Conservation (phyloP, 2,329 filamentous ascomycete species). For the Pestalotiopsis sp. region DNA sequence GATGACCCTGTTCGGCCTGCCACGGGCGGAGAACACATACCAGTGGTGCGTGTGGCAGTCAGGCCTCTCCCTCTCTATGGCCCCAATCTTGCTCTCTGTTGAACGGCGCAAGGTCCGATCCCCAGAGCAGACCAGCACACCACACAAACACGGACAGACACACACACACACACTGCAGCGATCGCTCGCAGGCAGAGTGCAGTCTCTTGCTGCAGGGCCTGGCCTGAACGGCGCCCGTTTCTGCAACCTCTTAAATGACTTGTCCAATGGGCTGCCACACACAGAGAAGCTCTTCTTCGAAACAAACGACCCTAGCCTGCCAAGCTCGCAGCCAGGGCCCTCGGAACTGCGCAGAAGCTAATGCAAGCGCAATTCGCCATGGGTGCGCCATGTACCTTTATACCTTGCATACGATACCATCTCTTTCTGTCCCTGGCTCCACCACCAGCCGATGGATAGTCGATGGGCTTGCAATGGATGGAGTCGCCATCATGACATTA, state of each 20-base stretch:
- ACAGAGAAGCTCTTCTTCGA: slow-evolving; percentile 14
- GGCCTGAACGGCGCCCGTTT: slow-evolving; percentile 4
- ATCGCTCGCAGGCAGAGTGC: slow-evolving; percentile 14
- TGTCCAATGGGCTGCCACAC: slow-evolving; percentile 14
- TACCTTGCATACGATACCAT: slow-evolving; percentile 2
- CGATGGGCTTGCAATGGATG: too few relatives aligned
- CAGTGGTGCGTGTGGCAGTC: neutral
- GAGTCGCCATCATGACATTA: slow-evolving; percentile 6
- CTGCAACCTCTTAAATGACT: slow-evolving; percentile 15
- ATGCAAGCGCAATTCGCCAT: slow-evolving; percentile 9
- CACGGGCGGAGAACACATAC: slow-evolving; percentile 6
- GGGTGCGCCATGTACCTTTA: neutral
- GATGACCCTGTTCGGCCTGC: neutral
- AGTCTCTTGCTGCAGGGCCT: neutral
- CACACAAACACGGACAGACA: neutral
- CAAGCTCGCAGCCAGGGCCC: slow-evolving; percentile 5
- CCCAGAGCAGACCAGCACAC: neutral
- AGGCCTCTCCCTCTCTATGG: neutral
- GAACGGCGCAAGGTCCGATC: slow-evolving; percentile 7
- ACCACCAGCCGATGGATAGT: neutral
- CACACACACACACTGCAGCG: slow-evolving; percentile 16
- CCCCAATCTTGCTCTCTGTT: slow-evolving; percentile 11
- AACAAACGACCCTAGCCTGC: slow-evolving; percentile 14
- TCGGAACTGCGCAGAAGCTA: slow-evolving; percentile 7
- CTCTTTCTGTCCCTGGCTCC: neutral